A percentile compares a stretch with the other conserved stretches of the same genome.
phyloP scores from a whole-genome alignment of 352 stramenopile genomes.

The Plasmopara muralis region DNA sequence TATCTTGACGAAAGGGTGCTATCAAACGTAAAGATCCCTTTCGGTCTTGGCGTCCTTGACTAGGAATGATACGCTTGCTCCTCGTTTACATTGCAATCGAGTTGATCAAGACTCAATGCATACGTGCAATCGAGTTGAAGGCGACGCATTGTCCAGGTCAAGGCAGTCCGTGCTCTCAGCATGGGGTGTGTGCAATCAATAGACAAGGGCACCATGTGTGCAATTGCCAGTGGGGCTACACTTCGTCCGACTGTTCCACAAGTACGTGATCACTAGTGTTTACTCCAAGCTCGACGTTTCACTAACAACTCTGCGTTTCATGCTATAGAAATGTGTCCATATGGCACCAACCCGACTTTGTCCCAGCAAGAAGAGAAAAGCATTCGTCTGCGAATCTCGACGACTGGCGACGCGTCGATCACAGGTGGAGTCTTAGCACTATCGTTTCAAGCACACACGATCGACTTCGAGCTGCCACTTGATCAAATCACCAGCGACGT shows the following conservation, averaged over 20 bases:
- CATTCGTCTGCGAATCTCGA: constrained; percentile 34
- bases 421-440: constrained; percentile 42
- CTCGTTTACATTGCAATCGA: constrained; percentile 8
- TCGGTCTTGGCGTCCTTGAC: neutral
- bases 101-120: neutral
- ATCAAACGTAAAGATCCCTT: constrained; percentile 7
- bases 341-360: constrained; percentile 50
- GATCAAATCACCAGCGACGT: constrained; percentile 43
- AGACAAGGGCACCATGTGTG: constrained; percentile 57
- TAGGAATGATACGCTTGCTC: constrained; percentile 4
- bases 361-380: constrained; percentile 40
- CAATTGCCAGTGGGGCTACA: constrained; percentile 75
- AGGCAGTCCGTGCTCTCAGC: constrained; percentile 64
- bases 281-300: neutral
- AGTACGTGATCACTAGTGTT: constrained; percentile 26
- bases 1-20: constrained; percentile 19
- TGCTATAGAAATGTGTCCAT: constrained; percentile 57
- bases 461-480: constrained; percentile 58
- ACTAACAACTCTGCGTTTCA: neutral
- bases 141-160: constrained; percentile 42
- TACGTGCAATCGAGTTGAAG: constrained; percentile 15
- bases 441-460: constrained; percentile 59
- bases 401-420: constrained; percentile 11
- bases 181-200: constrained; percentile 59
- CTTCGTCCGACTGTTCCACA: constrained; percentile 46